phyloP scores from a whole-genome alignment of 345 rosid genomes.

The Populus deltoides region DNA sequence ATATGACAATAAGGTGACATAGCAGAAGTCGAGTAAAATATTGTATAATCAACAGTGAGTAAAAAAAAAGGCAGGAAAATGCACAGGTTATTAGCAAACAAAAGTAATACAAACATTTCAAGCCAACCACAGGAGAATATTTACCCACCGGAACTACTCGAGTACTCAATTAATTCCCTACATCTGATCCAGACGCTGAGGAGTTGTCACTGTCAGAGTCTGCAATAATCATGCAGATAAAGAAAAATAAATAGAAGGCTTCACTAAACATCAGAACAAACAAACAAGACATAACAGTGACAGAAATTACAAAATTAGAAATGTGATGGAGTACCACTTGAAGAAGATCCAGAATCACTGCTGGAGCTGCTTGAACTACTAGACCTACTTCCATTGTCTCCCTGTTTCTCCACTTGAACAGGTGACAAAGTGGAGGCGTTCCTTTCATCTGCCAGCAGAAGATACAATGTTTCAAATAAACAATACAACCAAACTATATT shows the following conservation, averaged over 20 bases:
- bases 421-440: slow-evolving; percentile 48
- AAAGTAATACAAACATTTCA: background rate
- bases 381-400: slow-evolving; percentile 64
- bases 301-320: background rate
- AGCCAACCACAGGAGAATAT: background rate
- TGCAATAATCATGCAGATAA: slow-evolving; percentile 32
- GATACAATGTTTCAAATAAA: slow-evolving; percentile 5
- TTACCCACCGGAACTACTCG: slow-evolving; percentile 29
- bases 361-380: slow-evolving; percentile 97
- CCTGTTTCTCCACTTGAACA: slow-evolving; percentile 55
- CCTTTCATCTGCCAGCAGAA: slow-evolving; percentile 47
- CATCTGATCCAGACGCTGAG: slow-evolving; percentile 86
- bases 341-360: slow-evolving; percentile 94
- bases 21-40: background rate
- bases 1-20: background rate
- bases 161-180: slow-evolving; percentile 41
- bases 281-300: background rate
- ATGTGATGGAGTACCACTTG: slow-evolving; percentile 60
- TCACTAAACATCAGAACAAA: background rate
- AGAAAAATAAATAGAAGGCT: background rate
- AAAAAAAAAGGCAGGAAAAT: background rate
- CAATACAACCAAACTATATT: slow-evolving; percentile 10
- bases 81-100: background rate
- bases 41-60: background rate
- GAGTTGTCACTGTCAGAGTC: slow-evolving; percentile 92